phyloP scores from a whole-genome alignment of 2,329 filamentous ascomycete species.

The Pseudogymnoascus sp. region DNA sequence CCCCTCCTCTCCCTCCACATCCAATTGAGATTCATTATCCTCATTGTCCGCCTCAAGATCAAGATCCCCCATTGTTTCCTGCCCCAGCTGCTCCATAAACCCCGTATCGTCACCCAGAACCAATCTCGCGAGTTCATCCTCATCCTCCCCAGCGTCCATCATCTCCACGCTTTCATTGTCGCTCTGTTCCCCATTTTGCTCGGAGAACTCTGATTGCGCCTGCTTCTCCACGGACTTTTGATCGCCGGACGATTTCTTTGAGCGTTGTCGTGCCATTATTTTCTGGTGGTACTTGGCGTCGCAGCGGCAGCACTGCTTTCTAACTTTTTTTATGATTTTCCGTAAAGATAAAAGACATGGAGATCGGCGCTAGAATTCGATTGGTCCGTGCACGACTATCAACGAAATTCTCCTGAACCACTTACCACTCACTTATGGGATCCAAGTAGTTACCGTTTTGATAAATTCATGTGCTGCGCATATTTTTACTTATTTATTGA shows the following conservation, averaged over 20 bases:
- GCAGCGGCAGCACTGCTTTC: background rate
- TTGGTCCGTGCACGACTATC: background rate
- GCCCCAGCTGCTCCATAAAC: constrained; percentile 68
- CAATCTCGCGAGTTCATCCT: constrained; percentile 78
- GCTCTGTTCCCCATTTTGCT: constrained; percentile 17
- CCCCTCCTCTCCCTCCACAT: constrained; percentile 31
- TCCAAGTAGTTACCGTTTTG: too few relatives aligned
- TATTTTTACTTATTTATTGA: background rate
- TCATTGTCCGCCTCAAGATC: constrained; percentile 19
- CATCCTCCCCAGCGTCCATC: constrained; percentile 69
- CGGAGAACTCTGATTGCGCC: constrained; percentile 4
- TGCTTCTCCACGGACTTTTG: constrained; percentile 14
- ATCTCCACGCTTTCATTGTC: constrained; percentile 28
- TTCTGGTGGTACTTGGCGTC: constrained; percentile 4
- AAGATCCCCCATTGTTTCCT: constrained; percentile 35
- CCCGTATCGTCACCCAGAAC: constrained; percentile 83
- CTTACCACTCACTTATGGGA: too few relatives aligned
- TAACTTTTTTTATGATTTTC: constrained; percentile 9
- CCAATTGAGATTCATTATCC: constrained; percentile 14
- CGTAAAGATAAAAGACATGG: constrained; percentile 5
- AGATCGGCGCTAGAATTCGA: constrained; percentile 2
- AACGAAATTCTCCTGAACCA: background rate
- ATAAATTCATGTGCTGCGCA: background rate
- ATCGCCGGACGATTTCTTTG: constrained; percentile 22
- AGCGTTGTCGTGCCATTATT: constrained; percentile 26